Evolutionary conservation across 306 rosid species (phyloP).

Genomic region (Medicago ruthenica): DNA sequence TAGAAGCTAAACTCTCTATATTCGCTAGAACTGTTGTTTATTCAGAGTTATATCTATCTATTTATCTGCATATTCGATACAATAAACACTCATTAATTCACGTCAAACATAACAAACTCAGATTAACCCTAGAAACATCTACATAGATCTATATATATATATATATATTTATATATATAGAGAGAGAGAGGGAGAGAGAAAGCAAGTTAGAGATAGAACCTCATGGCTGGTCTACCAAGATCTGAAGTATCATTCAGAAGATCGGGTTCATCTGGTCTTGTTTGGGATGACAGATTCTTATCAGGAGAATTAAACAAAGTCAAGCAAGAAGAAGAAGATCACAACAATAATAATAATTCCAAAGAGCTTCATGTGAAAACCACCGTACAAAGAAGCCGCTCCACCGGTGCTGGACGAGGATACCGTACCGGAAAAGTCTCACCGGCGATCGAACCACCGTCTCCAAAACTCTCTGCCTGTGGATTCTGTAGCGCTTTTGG

Average conservation of each 20-base stretch:
- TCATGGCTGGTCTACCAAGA: constrained; percentile 87
- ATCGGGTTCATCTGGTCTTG: constrained; percentile 86
- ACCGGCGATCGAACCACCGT: constrained; percentile 83
- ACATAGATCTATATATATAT: not conserved
- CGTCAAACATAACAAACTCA: too few species aligned
- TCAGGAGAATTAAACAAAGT: constrained; percentile 59
- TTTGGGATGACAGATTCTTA: constrained; percentile 76
- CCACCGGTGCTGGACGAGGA: constrained; percentile 62
- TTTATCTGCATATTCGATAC: too few species aligned
- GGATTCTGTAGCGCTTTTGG: constrained; percentile 69
- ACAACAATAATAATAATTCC: not conserved
- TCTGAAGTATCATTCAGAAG: constrained; percentile 80
- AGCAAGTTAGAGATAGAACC: not conserved
- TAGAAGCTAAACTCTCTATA: too few species aligned
- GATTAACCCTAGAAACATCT: too few species aligned
- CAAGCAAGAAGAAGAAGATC: not conserved
- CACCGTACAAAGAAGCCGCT: constrained; percentile 61
- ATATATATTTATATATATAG: too few species aligned
- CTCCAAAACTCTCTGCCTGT: constrained; percentile 81
- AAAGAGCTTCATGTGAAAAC: constrained; percentile 33
- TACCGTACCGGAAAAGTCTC: constrained; percentile 66
- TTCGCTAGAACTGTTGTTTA: too few species aligned
- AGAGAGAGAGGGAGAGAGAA: not conserved
- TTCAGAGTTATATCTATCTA: too few species aligned
- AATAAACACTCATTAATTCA: too few species aligned